These are phyloP conservation scores for Diaporthe aspalathi DNA, from an alignment of 2,329 filamentous ascomycete genomes.

Conservation along the genomic window DNA sequence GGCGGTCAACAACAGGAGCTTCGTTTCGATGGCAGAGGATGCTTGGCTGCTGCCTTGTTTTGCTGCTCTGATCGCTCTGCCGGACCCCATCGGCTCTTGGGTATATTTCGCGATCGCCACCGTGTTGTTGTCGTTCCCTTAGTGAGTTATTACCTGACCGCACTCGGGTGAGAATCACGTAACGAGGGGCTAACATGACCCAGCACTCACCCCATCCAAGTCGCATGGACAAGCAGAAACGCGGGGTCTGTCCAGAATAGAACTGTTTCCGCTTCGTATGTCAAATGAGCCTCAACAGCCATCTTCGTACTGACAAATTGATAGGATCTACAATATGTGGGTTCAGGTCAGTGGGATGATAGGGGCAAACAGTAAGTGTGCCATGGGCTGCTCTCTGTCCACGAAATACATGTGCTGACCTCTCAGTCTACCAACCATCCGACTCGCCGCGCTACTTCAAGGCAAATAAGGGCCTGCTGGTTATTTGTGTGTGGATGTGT, in stretches of 20 bases:
- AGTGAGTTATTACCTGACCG: not conserved
- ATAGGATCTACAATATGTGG: slow-evolving; percentile 61
- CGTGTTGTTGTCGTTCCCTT: slow-evolving; percentile 5
- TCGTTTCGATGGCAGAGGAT: slow-evolving; percentile 56
- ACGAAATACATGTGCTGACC: not conserved
- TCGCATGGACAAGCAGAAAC: slow-evolving; percentile 67
- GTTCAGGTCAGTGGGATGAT: slow-evolving; percentile 43
- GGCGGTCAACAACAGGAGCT: slow-evolving; percentile 53
- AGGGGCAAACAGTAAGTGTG: slow-evolving; percentile 57
- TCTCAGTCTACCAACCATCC: slow-evolving; percentile 45
- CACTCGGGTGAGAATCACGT: accelerated
- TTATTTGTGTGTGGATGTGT: slow-evolving; percentile 19
- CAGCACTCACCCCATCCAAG: slow-evolving; percentile 42
- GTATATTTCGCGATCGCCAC: slow-evolving; percentile 17
- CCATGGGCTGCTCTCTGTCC: too few species aligned
- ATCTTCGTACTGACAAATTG: not conserved
- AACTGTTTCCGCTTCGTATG: slow-evolving; percentile 62
- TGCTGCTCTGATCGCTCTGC: not conserved
- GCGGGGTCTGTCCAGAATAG: slow-evolving; percentile 67
- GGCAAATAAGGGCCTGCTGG: not conserved
- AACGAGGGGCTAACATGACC: not conserved
- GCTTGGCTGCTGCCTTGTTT: slow-evolving; percentile 66
- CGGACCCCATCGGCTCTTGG: slow-evolving; percentile 11
- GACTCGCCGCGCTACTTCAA: slow-evolving; percentile 17
- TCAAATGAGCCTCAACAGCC: not conserved